Evolutionary conservation across 1,139 yeast species (phyloP).

Genomic region (Entelexis paramagnoliae): DNA sequence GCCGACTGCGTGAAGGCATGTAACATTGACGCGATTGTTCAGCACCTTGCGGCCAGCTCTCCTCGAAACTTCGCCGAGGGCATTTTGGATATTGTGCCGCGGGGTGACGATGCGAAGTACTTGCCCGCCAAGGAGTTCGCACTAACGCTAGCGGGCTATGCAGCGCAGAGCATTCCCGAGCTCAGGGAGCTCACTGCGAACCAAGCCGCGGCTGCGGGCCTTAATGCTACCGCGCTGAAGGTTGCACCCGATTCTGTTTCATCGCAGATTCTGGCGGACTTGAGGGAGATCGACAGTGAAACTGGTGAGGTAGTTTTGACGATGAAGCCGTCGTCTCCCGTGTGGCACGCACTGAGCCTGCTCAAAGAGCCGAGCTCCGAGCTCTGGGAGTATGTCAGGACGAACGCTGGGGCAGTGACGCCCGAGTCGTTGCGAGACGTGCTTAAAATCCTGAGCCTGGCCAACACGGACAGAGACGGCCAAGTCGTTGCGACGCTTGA

Average conservation of each 20-base stretch:
- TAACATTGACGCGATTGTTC: constrained; percentile 44
- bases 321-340: constrained; percentile 27
- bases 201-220: constrained; percentile 8
- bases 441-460: neutral
- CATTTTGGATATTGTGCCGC: constrained; percentile 26
- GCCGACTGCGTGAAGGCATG: constrained; percentile 71
- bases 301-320: constrained; percentile 43
- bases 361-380: constrained; percentile 6
- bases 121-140: constrained; percentile 22
- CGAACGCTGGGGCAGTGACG: neutral
- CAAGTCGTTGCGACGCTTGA: constrained; percentile 6
- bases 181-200: constrained; percentile 9
- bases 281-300: constrained; percentile 22
- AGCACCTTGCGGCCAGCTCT: constrained; percentile 18
- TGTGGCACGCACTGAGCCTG: constrained; percentile 14
- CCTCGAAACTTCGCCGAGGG: constrained; percentile 23
- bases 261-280: constrained; percentile 1
- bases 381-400: constrained; percentile 4
- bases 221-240: constrained; percentile 16
- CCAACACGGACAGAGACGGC: neutral
- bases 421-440: constrained; percentile 2
- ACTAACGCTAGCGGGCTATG: constrained; percentile 20
- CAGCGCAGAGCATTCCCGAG: constrained; percentile 14
- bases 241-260: constrained; percentile 7
- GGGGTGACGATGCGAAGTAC: constrained; percentile 10